These are phyloP conservation scores for Sugiyamaella smithiae DNA, from an alignment of 805 yeast genomes.

Conservation along the genomic window DNA sequence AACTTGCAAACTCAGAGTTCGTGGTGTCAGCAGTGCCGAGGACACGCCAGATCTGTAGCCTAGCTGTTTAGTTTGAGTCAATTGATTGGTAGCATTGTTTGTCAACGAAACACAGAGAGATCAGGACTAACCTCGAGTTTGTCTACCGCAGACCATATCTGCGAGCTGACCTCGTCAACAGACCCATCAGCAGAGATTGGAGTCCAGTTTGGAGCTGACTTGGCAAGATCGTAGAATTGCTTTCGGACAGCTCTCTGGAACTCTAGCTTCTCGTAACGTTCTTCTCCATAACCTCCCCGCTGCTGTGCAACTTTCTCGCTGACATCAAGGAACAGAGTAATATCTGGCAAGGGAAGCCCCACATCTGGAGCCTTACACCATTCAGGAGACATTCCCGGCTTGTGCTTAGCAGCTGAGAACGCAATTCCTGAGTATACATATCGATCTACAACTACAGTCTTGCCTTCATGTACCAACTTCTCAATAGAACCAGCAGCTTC, in stretches of 20 bases:
- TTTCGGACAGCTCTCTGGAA: slow-evolving; percentile 72
- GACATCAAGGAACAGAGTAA: slow-evolving; percentile 71
- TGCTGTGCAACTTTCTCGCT: slow-evolving; percentile 42
- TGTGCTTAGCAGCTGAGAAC: slow-evolving; percentile 75
- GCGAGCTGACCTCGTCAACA: slow-evolving; percentile 62
- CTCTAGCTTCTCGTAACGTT: slow-evolving; percentile 73
- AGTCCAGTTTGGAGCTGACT: slow-evolving; percentile 35
- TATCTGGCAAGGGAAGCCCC: slow-evolving; percentile 85
- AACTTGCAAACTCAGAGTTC: no score
- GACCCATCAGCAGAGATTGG: slow-evolving; percentile 59
- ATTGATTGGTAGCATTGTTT: no score
- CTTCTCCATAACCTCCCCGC: slow-evolving; percentile 90
- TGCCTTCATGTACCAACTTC: slow-evolving; percentile 48
- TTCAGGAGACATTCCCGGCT: slow-evolving; percentile 49
- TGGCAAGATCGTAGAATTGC: slow-evolving; percentile 47
- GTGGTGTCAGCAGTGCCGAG: no score
- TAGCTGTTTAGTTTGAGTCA: no score
- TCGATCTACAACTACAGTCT: slow-evolving; percentile 70
- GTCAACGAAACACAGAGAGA: no score
- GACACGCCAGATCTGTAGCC: no score
- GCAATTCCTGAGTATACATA: slow-evolving; percentile 93
- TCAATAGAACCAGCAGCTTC: slow-evolving; percentile 57
- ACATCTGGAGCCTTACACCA: slow-evolving; percentile 84
- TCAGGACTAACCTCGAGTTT: no score
- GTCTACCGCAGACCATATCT: no score